Conservation (phyloP, 2,329 filamentous ascomycete species). For the Penicillium thymicola region DNA sequence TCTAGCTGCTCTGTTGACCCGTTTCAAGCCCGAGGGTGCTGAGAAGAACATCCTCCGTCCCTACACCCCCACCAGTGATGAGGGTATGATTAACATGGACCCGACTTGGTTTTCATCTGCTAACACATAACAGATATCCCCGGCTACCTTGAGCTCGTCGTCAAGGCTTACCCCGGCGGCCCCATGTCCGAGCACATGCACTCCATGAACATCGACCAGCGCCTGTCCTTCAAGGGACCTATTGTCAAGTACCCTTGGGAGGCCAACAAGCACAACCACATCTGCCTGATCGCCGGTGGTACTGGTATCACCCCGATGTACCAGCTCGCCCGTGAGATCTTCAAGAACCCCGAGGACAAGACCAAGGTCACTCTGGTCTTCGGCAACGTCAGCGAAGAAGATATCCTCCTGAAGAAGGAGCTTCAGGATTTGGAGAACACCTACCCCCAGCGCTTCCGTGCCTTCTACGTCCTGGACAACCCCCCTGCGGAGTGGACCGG, state of each 20-base stretch:
- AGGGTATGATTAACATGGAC: constrained; percentile 51
- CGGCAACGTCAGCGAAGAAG: constrained; percentile 83
- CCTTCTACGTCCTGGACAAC: constrained; percentile 90
- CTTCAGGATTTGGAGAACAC: constrained; percentile 86
- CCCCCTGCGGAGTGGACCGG: constrained; percentile 74
- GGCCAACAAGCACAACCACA: constrained; percentile 87
- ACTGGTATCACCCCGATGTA: constrained; percentile 98
- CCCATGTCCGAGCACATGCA: constrained; percentile 91
- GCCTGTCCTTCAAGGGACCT: constrained; percentile 89
- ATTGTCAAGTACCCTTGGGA: constrained; percentile 90
- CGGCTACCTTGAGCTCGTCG: constrained; percentile 81
- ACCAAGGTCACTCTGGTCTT: constrained; percentile 96
- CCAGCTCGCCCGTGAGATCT: constrained; percentile 86
- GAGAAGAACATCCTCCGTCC: constrained; percentile 86
- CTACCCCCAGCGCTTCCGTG: constrained; percentile 90
- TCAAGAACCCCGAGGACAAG: constrained; percentile 94
- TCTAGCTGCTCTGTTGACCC: constrained; percentile 75
- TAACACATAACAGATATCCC: constrained; percentile 54
- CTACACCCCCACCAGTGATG: constrained; percentile 89
- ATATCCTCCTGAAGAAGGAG: constrained; percentile 87
- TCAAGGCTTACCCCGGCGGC: constrained; percentile 88
- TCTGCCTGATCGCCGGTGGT: constrained; percentile 71
- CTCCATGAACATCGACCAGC: constrained; percentile 74
- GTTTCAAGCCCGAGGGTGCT: constrained; percentile 78
- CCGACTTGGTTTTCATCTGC: neutral